phyloP scores from a whole-genome alignment of 2,329 filamentous ascomycete species.

The Magnaporthales sp. region DNA sequence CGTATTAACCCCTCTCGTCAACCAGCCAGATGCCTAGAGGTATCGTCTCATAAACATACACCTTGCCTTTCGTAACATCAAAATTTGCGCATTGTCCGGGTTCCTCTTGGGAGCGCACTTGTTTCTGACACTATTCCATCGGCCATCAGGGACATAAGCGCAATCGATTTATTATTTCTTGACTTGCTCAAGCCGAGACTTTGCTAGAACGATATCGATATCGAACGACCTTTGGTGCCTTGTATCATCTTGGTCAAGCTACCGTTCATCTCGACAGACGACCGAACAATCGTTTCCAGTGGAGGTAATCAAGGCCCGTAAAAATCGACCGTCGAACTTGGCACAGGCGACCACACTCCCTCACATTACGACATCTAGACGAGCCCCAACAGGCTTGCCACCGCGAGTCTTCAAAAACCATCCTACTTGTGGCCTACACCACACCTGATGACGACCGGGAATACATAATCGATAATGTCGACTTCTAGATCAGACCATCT shows the following conservation, averaged over 20 bases:
- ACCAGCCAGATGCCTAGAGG: not conserved
- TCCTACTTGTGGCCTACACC: not conserved
- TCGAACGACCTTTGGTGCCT: not conserved
- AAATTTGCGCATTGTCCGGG: not conserved
- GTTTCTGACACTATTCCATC: not conserved
- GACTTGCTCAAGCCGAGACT: not conserved
- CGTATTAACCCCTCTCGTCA: not conserved
- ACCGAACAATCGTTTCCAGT: not conserved
- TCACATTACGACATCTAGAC: not conserved
- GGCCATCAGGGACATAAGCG: not conserved
- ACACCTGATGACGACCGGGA: constrained; percentile 19
- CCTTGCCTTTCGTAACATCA: not conserved
- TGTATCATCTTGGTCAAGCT: not conserved
- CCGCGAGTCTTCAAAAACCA: not conserved
- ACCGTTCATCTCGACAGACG: not conserved
- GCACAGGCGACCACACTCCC: not conserved
- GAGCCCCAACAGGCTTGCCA: not conserved
- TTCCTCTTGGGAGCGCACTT: not conserved
- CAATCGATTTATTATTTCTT: not conserved
- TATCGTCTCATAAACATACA: not conserved
- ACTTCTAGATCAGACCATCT: constrained; percentile 79
- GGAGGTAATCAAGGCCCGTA: not conserved
- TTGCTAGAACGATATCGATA: not conserved
- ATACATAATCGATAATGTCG: constrained; percentile 86
- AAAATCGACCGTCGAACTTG: not conserved